A percentile compares a stretch with the other conserved stretches of the same genome.
phyloP scores from a whole-genome alignment of 306 rosid genomes.

The Casuarina cunninghamiana region DNA sequence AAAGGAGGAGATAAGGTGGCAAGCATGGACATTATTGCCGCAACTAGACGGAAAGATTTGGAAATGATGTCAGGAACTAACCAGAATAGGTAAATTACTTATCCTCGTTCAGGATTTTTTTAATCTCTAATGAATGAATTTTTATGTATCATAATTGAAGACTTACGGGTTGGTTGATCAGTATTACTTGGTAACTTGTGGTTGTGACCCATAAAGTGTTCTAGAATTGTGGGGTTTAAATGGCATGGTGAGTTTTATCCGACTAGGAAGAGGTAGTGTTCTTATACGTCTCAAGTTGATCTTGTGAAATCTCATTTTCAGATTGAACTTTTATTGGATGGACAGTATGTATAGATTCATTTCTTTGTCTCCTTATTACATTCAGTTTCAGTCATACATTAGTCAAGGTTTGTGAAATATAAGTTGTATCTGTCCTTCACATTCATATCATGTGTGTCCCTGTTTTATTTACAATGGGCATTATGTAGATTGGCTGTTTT shows the following conservation, averaged over 20 bases:
- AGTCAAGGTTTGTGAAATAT: background rate
- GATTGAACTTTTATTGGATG: background rate
- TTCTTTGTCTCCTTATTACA: background rate
- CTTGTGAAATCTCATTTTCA: no score
- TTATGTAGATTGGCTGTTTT: background rate
- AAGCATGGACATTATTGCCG: slow-evolving; percentile 85
- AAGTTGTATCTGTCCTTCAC: background rate
- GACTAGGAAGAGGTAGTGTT: no score
- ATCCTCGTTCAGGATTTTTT: slow-evolving; percentile 11
- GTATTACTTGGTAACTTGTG: background rate
- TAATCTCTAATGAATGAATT: slow-evolving; percentile 15
- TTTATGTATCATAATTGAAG: background rate
- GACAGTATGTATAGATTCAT: background rate
- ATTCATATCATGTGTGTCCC: background rate
- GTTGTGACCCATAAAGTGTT: background rate
- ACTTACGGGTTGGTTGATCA: slow-evolving; percentile 15
- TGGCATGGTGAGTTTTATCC: background rate
- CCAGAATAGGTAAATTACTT: slow-evolving; percentile 48
- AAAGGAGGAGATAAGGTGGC: slow-evolving; percentile 87
- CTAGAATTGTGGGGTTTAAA: background rate
- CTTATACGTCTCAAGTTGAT: no score
- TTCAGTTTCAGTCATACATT: background rate
- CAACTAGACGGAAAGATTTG: slow-evolving; percentile 63
- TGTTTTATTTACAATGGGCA: background rate
- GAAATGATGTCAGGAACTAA: slow-evolving; percentile 46